phyloP scores from a whole-genome alignment of 768 basidiomycete genomes.

The Leccinum subgranulosum region DNA sequence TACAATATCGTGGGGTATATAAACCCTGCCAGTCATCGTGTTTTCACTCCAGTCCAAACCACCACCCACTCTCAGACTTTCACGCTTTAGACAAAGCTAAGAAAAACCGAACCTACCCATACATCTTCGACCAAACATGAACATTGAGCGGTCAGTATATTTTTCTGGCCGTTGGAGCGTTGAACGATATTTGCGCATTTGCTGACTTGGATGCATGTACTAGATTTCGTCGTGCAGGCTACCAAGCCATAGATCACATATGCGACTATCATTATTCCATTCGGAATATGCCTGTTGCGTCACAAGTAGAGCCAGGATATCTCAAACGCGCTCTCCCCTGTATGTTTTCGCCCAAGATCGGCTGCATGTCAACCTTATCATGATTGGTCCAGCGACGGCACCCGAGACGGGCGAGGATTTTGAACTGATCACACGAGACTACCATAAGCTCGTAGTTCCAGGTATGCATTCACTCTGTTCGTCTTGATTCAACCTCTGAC shows the following conservation, averaged over 20 bases:
- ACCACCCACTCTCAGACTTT: not conserved
- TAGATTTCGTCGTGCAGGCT: constrained; percentile 77
- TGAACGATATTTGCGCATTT: not conserved
- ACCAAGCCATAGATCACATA: constrained; percentile 83
- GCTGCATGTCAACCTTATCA: not conserved
- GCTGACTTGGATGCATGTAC: constrained; percentile 24
- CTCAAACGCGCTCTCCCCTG: constrained; percentile 64
- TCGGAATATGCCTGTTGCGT: constrained; percentile 58
- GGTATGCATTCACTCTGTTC: constrained; percentile 37
- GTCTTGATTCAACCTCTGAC: not conserved
- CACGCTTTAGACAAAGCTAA: not conserved
- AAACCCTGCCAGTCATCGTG: not conserved
- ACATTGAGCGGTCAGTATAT: constrained; percentile 9
- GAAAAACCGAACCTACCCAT: not conserved
- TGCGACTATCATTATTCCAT: constrained; percentile 82
- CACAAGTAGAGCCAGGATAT: constrained; percentile 81
- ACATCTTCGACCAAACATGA: not conserved
- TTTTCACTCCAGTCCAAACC: not conserved
- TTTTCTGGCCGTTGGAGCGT: not conserved
- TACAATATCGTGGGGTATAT: not conserved
- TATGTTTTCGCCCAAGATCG: constrained; percentile 24
- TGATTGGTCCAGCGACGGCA: constrained; percentile 38
- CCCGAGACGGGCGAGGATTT: constrained; percentile 76
- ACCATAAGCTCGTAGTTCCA: constrained; percentile 73
- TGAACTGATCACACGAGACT: constrained; percentile 68